These are phyloP conservation scores for Corylus americana DNA, from an alignment of 306 rosid species.

Conservation along the genomic window DNA sequence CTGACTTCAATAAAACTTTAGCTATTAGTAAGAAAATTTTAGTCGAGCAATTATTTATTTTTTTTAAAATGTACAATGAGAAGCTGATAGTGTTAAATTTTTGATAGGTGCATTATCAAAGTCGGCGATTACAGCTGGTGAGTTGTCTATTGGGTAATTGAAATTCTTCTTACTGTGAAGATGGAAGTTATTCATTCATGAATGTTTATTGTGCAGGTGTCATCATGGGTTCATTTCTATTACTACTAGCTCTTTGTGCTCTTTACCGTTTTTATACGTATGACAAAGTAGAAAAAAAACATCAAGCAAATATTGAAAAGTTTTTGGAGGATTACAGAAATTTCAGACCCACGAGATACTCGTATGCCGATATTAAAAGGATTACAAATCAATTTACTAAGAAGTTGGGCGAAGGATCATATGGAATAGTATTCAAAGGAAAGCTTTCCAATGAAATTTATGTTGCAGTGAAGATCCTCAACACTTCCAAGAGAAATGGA, in stretches of 20 bases:
- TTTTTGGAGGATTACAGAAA: conserved; percentile 34
- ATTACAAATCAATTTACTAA: conserved; percentile 13
- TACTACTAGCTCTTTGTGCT: neutral
- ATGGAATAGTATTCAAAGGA: conserved; percentile 33
- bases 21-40: too few relatives aligned
- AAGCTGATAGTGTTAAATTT: neutral
- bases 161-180: too few relatives aligned
- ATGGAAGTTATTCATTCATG: too few relatives aligned
- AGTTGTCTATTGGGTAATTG: neutral
- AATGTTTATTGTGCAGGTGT: neutral
- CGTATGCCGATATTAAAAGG: conserved; percentile 34
- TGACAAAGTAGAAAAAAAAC: conserved; percentile 7
- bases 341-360: conserved; percentile 30
- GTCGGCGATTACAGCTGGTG: conserved; percentile 30
- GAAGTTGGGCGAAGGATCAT: conserved; percentile 15
- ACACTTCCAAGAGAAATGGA: conserved; percentile 24
- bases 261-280: neutral
- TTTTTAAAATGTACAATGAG: neutral
- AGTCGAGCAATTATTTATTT: too few relatives aligned
- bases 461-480: conserved; percentile 35
- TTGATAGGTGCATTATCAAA: conserved; percentile 21
- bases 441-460: conserved; percentile 20
- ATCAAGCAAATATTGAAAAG: conserved; percentile 23
- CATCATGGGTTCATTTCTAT: conserved; percentile 20
- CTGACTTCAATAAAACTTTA: too few relatives aligned